Base-by-base conservation (phyloP, 768 basidiomycete genomes). In the Tremella fuciformis region DNA sequence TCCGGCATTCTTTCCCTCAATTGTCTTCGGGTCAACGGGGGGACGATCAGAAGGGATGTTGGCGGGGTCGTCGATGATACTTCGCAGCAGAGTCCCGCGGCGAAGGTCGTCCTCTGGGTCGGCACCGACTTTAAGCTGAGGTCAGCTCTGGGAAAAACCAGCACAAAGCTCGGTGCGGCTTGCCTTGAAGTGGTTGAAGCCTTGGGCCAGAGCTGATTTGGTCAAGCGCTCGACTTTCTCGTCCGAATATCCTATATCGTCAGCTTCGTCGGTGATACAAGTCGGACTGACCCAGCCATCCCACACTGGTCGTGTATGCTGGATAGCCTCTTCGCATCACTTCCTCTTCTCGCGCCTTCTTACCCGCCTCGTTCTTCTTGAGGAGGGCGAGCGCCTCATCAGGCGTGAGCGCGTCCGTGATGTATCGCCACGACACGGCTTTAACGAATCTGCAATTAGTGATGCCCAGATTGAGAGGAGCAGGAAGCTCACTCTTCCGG, bases 151-250 rank as follows among this genome's bases (percentile, higher is more conserved):
- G 13, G 7, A 19, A 18, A 7, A 25, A 15, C 8, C 38, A 13
- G 22, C 9, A 24, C n/a, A 60, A 4, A 7, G n/a, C n/a, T n/a
- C n/a, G n/a, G n/a, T 21, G 15, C 6, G 26, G 50, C 67, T 25
- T 57, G 76, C 78, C 73, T 97, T 97, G 84, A 98, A 98, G 79
- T 96, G 92, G 79, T 90, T 94, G 84, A 98, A 98, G 19, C 93
- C 93, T 44, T 83, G 84, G 21, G 82, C 78, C 52, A 98, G 81
- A 29, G 91, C 89, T 72, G 92, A 89, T 69, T 85, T 85, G 8
- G 91, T 96, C 52, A 98, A 83, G 8, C 85, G 83, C 0, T 85
- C 83, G 22, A 98, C 85, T 73, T 96, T 96, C 74, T 94, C 92
- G 74, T 97, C 92, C 16, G 83, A 84, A 79, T 97, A 98, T 2